A percentile compares a stretch with the other conserved stretches of the same genome.
phyloP scores from a whole-genome alignment of 2,329 filamentous ascomycete species.

The Ophiosphaerella korrae region DNA sequence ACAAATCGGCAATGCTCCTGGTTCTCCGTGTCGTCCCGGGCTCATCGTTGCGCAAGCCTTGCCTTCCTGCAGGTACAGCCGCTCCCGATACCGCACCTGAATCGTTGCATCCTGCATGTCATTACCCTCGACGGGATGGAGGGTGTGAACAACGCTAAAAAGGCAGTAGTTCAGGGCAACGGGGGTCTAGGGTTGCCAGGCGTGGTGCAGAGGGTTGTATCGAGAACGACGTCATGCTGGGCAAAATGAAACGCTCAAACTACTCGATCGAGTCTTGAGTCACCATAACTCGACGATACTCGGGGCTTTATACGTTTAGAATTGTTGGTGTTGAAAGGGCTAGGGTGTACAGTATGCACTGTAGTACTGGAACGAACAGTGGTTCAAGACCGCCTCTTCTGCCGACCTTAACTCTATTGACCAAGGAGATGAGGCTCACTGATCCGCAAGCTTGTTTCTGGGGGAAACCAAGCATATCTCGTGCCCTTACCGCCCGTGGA shows the following conservation, averaged over 20 bases:
- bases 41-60: slow-evolving; percentile 22
- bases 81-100: slow-evolving; percentile 26
- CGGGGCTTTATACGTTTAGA: no score
- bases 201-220: no score
- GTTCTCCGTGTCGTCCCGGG: slow-evolving; percentile 25
- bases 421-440: slow-evolving; percentile 19
- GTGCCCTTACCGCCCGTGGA: slow-evolving; percentile 28
- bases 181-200: no score
- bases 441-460: slow-evolving; percentile 33
- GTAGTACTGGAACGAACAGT: slow-evolving; percentile 6
- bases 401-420: background rate
- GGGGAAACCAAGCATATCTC: slow-evolving; percentile 32
- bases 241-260: no score
- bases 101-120: slow-evolving; percentile 19
- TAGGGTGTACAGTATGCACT: no score
- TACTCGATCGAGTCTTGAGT: no score
- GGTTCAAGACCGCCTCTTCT: slow-evolving; percentile 9
- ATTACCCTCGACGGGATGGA: slow-evolving; percentile 6
- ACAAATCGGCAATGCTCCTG: slow-evolving; percentile 22
- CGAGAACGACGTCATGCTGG: no score
- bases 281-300: no score
- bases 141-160: no score
- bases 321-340: no score
- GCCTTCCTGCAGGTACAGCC: slow-evolving; percentile 41
- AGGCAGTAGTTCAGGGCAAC: no score